These are phyloP conservation scores for Eucalyptus pumila DNA, from an alignment of 345 rosid species.

Conservation along the genomic window DNA sequence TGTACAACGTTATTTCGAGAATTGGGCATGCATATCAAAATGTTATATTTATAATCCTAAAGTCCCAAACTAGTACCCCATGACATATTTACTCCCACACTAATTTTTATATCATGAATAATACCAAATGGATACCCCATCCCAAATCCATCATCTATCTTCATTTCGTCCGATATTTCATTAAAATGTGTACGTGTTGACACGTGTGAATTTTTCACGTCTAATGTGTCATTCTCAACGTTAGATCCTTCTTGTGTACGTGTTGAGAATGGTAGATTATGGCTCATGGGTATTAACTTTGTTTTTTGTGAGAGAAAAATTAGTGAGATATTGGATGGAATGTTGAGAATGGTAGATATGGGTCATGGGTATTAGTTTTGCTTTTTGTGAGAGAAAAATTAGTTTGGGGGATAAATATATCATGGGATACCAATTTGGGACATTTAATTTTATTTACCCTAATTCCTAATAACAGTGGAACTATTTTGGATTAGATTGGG, in stretches of 20 bases:
- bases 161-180: background rate
- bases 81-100: too few species aligned
- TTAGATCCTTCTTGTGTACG: background rate
- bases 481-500: background rate
- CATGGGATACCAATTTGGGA: background rate
- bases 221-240: rapidly evolving
- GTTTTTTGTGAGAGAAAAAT: background rate
- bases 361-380: background rate
- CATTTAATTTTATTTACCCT: background rate
- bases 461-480: background rate
- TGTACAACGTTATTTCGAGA: background rate
- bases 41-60: background rate
- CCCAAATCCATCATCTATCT: background rate
- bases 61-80: background rate
- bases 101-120: background rate
- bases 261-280: background rate
- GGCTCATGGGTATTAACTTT: background rate
- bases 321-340: background rate
- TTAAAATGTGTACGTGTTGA: background rate
- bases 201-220: background rate
- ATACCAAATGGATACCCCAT: background rate
- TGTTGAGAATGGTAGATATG: background rate
- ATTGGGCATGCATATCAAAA: background rate
- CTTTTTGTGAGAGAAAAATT: background rate
- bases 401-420: background rate